A percentile compares a stretch with the other conserved stretches of the same genome.
phyloP scores from a whole-genome alignment of 176 grass and related monocot species.

The Echinochloa phyllopogon region DNA sequence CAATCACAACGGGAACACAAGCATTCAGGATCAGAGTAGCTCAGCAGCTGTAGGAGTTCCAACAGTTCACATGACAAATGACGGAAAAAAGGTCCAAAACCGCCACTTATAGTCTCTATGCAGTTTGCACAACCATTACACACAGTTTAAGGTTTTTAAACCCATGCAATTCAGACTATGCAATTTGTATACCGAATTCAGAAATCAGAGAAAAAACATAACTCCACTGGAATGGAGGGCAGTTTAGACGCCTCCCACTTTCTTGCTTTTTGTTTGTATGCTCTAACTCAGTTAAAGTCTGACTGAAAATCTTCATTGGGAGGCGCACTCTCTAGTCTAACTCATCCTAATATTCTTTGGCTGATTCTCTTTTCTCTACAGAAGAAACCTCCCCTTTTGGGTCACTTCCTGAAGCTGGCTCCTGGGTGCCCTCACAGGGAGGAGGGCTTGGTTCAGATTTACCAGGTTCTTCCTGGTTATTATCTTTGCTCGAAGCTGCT shows the following conservation, averaged over 20 bases:
- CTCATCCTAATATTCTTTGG: constrained; percentile 38
- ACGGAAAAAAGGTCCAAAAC: constrained; percentile 19
- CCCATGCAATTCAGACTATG: constrained; percentile 42
- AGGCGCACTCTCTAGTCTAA: background rate
- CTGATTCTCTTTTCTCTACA: constrained; percentile 33
- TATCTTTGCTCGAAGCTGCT: constrained; percentile 34
- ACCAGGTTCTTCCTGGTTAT: constrained; percentile 31
- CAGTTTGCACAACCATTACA: constrained; percentile 37
- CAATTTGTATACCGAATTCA: constrained; percentile 38
- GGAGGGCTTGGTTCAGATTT: constrained; percentile 32
- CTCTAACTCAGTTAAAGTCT: constrained; percentile 39
- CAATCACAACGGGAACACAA: background rate
- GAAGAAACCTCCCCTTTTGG: constrained; percentile 31
- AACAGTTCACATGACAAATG: background rate
- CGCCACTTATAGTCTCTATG: constrained; percentile 49
- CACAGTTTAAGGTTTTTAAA: constrained; percentile 30
- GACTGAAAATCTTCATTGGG: background rate
- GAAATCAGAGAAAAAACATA: constrained; percentile 20
- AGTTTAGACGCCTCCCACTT: constrained; percentile 34
- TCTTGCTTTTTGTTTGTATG: constrained; percentile 41
- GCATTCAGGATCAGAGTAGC: constrained; percentile 17
- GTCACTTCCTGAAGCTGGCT: constrained; percentile 43
- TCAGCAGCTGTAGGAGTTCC: background rate
- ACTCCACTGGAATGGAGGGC: constrained; percentile 34
- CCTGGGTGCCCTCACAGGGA: constrained; percentile 4